These are phyloP conservation scores for Leptographium procerum DNA, from an alignment of 2,329 filamentous ascomycete species.

Conservation along the genomic window DNA sequence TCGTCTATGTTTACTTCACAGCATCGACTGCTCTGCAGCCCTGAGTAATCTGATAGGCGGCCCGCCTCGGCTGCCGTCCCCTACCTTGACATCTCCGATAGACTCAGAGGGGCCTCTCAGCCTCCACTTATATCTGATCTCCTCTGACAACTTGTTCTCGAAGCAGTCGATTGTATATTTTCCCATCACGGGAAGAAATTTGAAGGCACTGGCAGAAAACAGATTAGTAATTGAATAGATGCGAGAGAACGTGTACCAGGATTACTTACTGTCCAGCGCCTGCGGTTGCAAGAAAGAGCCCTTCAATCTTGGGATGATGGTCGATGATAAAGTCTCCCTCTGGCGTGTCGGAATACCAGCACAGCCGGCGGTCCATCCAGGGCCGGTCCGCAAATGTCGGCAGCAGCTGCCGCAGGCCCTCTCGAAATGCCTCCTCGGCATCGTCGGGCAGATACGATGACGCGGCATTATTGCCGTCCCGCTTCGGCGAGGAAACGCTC, in stretches of 20 bases:
- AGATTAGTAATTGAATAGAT: background rate
- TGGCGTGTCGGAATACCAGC: slow-evolving; percentile 1
- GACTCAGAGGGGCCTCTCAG: background rate
- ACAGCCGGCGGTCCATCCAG: slow-evolving; percentile 33
- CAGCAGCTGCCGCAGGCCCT: slow-evolving; percentile 36
- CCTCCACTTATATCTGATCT: background rate
- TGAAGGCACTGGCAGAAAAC: background rate
- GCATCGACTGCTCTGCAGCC: background rate
- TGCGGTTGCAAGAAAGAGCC: background rate
- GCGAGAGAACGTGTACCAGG: background rate
- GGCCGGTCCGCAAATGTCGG: slow-evolving; percentile 35
- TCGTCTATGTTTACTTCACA: background rate
- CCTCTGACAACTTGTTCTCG: background rate
- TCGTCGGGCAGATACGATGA: slow-evolving; percentile 25
- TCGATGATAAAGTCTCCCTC: background rate
- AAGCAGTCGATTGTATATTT: background rate
- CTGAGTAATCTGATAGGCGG: background rate
- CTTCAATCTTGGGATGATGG: background rate
- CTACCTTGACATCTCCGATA: background rate
- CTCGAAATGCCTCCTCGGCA: slow-evolving; percentile 38
- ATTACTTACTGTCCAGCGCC: background rate
- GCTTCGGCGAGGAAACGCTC: background rate
- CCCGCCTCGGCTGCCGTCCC: background rate
- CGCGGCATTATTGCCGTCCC: background rate
- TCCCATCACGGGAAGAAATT: background rate